A percentile compares a stretch with the other conserved stretches of the same genome.
These are phyloP conservation scores for Dichotomocladium elegans DNA, from an alignment of 371 early-diverging fungal species.

Conservation along the genomic window DNA sequence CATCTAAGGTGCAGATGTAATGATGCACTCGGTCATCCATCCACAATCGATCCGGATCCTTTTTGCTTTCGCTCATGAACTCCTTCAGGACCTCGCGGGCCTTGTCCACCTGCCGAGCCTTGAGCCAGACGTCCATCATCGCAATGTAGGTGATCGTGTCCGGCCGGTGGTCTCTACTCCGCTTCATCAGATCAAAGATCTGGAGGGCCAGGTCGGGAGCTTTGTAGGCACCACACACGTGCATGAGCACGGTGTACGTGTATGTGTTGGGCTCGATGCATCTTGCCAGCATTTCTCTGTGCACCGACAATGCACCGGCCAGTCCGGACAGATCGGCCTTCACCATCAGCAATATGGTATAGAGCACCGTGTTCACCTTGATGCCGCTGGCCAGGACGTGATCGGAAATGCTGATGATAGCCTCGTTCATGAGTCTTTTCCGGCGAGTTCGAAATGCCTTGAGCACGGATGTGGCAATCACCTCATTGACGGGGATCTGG, in stretches of 20 bases:
- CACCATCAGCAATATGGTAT: constrained; percentile 35
- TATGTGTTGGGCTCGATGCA: constrained; percentile 33
- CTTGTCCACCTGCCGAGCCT: constrained; percentile 22
- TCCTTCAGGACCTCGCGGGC: constrained; percentile 26
- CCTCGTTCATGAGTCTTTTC: constrained; percentile 6
- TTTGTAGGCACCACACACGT: constrained; percentile 23
- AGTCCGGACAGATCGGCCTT: constrained; percentile 26
- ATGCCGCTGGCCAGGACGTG: constrained; percentile 33
- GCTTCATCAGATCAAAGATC: constrained; percentile 43
- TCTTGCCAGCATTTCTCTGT: constrained; percentile 33
- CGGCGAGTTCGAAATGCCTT: constrained; percentile 18
- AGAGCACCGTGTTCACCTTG: constrained; percentile 33
- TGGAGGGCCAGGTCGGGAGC: constrained; percentile 36
- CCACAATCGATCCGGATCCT: constrained; percentile 27
- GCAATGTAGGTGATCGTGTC: constrained; percentile 41
- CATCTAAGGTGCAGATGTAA: not conserved
- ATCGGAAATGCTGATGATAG: constrained; percentile 20
- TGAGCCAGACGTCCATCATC: constrained; percentile 40
- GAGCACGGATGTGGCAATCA: constrained; percentile 25
- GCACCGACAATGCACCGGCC: constrained; percentile 27
- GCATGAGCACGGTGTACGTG: constrained; percentile 41
- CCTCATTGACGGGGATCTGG: constrained; percentile 25
- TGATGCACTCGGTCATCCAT: constrained; percentile 22
- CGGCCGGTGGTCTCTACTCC: constrained; percentile 19
- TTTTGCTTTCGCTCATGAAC: constrained; percentile 21